phyloP scores from a whole-genome alignment of 192 early-diverging fungal genomes.

The Coemansia sp. region DNA sequence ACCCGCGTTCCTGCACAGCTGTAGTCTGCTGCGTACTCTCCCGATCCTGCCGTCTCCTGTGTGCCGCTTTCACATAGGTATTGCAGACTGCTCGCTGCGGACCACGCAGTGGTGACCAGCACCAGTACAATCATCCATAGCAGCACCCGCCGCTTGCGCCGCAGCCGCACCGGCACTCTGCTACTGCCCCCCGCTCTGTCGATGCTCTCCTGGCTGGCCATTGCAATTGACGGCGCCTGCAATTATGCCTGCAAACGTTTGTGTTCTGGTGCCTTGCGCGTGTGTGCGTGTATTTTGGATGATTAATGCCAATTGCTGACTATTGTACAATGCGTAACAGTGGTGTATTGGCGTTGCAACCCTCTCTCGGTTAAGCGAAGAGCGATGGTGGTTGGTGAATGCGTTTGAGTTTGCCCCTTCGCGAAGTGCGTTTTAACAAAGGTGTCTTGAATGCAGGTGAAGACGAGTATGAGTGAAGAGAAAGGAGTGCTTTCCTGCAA shows the following conservation, averaged over 20 bases:
- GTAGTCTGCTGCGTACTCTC: neutral
- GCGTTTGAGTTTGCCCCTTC: too few relatives aligned
- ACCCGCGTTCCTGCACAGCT: constrained; percentile 14
- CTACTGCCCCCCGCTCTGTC: neutral
- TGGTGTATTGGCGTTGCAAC: neutral
- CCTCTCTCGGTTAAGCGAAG: too few relatives aligned
- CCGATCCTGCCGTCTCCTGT: neutral
- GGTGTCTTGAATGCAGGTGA: too few relatives aligned
- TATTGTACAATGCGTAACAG: too few relatives aligned
- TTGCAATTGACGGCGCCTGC: too few relatives aligned
- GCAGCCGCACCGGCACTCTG: neutral
- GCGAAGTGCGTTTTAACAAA: too few relatives aligned
- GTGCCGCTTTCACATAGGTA: neutral
- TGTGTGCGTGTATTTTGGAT: too few relatives aligned
- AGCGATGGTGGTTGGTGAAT: too few relatives aligned
- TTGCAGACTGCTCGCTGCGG: neutral
- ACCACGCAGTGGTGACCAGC: neutral
- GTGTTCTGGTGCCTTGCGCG: too few relatives aligned
- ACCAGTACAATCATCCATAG: neutral
- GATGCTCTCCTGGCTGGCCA: neutral
- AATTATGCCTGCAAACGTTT: neutral
- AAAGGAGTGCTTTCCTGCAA: too few relatives aligned
- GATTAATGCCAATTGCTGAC: too few relatives aligned
- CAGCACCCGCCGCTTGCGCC: neutral
- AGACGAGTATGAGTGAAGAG: too few relatives aligned